These are phyloP conservation scores for Phytophthora nicotianae DNA, from an alignment of 352 stramenopile genomes.

Conservation along the genomic window DNA sequence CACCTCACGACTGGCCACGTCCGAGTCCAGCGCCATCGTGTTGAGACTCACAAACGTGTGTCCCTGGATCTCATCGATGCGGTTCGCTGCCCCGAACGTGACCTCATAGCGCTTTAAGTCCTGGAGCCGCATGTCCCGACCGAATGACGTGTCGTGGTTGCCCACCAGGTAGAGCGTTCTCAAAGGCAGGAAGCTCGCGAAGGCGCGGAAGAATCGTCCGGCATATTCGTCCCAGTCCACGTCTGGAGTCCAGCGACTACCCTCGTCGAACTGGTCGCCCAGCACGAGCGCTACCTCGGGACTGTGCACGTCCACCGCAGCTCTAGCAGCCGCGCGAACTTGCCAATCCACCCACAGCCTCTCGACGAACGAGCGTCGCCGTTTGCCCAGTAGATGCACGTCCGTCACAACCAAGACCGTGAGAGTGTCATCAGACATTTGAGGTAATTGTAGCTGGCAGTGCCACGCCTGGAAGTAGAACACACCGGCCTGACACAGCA, in stretches of 20 bases:
- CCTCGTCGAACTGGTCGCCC: conserved; percentile 81
- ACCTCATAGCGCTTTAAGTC: conserved; percentile 61
- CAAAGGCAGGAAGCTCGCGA: conserved; percentile 43
- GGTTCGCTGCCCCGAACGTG: conserved; percentile 67
- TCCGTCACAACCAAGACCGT: conserved; percentile 71
- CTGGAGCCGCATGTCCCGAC: conserved; percentile 42
- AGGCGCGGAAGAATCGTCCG: conserved; percentile 48
- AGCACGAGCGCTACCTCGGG: conserved; percentile 69
- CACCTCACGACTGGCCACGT: conserved; percentile 56
- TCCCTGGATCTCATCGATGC: conserved; percentile 44
- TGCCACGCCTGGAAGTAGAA: conserved; percentile 66
- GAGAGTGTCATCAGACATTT: conserved; percentile 17
- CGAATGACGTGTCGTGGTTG: conserved; percentile 83
- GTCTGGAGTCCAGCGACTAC: conserved; percentile 51
- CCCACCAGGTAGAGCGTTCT: conserved; percentile 71
- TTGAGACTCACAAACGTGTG: conserved; percentile 76
- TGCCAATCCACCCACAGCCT: conserved; percentile 82
- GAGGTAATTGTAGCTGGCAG: conserved; percentile 30
- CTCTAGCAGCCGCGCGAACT: conserved; percentile 40
- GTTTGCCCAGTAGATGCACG: conserved; percentile 76
- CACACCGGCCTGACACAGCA: conserved; percentile 55
- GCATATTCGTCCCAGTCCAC: conserved; percentile 65
- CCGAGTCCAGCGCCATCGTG: conserved; percentile 78
- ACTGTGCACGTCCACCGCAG: conserved; percentile 52
- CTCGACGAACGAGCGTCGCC: conserved; percentile 58